Percentiles rank a stretch among this genome's conserved stretches.
Conservation (phyloP, 2,329 filamentous ascomycete species). For the Zasmidium cellare region DNA sequence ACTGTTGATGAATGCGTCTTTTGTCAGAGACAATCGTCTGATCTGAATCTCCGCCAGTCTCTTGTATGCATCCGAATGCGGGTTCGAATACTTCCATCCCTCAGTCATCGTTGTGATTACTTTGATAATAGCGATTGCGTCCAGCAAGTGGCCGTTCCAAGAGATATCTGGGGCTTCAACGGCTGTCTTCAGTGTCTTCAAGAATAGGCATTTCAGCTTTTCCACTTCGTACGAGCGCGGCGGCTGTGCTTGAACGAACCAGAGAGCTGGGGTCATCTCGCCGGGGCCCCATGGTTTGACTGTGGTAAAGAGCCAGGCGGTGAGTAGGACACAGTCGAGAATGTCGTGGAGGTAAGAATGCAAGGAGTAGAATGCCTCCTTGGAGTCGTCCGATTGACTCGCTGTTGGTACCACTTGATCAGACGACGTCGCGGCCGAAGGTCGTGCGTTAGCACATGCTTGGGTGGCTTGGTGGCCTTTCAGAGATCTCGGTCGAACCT, state of each 20-base stretch:
- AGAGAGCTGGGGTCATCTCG: not conserved
- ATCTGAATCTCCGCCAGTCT: not conserved
- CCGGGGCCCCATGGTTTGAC: not conserved
- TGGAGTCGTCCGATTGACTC: too few species aligned
- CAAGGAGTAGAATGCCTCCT: not conserved
- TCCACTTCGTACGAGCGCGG: not conserved
- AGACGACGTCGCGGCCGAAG: too few species aligned
- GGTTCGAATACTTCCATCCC: not conserved
- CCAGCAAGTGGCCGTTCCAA: not conserved
- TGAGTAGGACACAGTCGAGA: not conserved
- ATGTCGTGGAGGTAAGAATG: not conserved
- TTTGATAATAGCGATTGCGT: not conserved
- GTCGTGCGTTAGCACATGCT: not conserved
- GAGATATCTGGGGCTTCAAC: not conserved
- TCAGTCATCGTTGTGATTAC: not conserved
- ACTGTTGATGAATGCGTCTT: not conserved
- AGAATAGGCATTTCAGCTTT: too few species aligned
- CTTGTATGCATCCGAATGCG: not conserved
- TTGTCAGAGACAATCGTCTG: not conserved
- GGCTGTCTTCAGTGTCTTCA: not conserved
- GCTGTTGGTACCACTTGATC: not conserved
- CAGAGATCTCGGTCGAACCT: not conserved
- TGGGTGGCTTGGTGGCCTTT: not conserved
- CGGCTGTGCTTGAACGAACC: not conserved
- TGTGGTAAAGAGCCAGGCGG: not conserved